Evolutionary conservation across 306 rosid genomes (phyloP).

Genomic region (Glycine latifolia): DNA sequence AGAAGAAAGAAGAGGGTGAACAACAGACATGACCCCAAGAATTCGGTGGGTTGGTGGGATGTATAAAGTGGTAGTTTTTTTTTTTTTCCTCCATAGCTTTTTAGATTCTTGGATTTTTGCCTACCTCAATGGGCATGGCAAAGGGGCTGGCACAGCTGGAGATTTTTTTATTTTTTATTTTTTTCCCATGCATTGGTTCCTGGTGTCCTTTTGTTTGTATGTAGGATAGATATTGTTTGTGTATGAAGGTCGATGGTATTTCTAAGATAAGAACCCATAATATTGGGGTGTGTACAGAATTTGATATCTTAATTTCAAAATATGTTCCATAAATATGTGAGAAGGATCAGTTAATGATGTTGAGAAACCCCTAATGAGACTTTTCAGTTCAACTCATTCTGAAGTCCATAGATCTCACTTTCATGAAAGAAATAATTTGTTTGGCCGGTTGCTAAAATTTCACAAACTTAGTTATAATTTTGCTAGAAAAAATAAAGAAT

Average conservation of each 20-base stretch:
- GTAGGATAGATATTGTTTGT: constrained; percentile 64
- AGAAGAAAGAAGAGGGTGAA: constrained; percentile 63
- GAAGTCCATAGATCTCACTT: too few species aligned
- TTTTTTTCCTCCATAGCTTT: constrained; percentile 39
- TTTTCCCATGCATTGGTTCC: constrained; percentile 6
- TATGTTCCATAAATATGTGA: constrained; percentile 32
- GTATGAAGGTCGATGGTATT: constrained; percentile 60
- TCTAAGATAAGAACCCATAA: constrained; percentile 63
- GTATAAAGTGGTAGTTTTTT: constrained; percentile 56
- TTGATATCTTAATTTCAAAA: constrained; percentile 37
- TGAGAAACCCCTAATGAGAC: neutral
- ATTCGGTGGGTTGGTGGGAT: constrained; percentile 50
- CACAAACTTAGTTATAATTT: too few species aligned
- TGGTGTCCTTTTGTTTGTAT: constrained; percentile 49
- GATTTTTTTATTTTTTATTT: constrained; percentile 39
- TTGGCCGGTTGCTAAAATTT: too few species aligned
- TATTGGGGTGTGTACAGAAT: constrained; percentile 57
- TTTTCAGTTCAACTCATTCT: neutral
- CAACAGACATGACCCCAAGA: constrained; percentile 39
- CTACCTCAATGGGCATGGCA: constrained; percentile 37
- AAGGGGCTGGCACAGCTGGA: constrained; percentile 48
- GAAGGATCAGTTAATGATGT: neutral
- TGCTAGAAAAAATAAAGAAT: too few species aligned
- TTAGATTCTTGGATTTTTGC: constrained; percentile 56
- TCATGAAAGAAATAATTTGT: too few species aligned